phyloP scores from a whole-genome alignment of 1,284 basidiomycete species.

The Ganoderma boninense region DNA sequence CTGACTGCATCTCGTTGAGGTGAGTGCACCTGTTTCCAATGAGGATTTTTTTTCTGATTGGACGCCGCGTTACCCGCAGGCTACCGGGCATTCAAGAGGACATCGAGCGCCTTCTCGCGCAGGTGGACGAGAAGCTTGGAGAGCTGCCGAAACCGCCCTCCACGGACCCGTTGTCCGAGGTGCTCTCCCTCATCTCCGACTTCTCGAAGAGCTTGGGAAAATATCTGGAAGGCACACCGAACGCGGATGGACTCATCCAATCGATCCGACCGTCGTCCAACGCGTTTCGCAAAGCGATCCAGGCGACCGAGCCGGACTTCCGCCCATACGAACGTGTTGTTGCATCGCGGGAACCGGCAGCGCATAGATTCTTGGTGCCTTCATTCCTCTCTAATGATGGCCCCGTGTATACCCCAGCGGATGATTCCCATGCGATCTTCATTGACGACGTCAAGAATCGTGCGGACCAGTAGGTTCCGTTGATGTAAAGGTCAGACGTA shows the following conservation, averaged over 20 bases:
- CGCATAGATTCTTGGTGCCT: slow-evolving; percentile 20
- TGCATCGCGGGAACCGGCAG: slow-evolving; percentile 4
- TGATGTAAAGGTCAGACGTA: neutral
- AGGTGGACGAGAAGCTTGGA: slow-evolving; percentile 47
- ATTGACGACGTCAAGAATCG: slow-evolving; percentile 63
- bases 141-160: slow-evolving; percentile 62
- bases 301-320: slow-evolving; percentile 60
- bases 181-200: slow-evolving; percentile 53
- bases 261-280: slow-evolving; percentile 57
- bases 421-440: slow-evolving; percentile 48
- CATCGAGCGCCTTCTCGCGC: slow-evolving; percentile 52
- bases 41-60: too few species aligned
- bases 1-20: slow-evolving; percentile 52
- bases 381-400: slow-evolving; percentile 56
- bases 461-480: slow-evolving; percentile 52
- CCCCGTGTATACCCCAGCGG: slow-evolving; percentile 12
- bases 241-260: slow-evolving; percentile 60
- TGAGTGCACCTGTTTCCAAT: slow-evolving; percentile 8
- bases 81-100: slow-evolving; percentile 68
- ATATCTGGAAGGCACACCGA: slow-evolving; percentile 61
- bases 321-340: slow-evolving; percentile 39
- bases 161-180: slow-evolving; percentile 61
- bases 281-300: slow-evolving; percentile 55
- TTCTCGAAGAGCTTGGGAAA: slow-evolving; percentile 55
- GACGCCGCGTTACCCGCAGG: slow-evolving; percentile 46